Base-by-base conservation (phyloP, 306 rosid genomes). In the Trifolium pratense region DNA sequence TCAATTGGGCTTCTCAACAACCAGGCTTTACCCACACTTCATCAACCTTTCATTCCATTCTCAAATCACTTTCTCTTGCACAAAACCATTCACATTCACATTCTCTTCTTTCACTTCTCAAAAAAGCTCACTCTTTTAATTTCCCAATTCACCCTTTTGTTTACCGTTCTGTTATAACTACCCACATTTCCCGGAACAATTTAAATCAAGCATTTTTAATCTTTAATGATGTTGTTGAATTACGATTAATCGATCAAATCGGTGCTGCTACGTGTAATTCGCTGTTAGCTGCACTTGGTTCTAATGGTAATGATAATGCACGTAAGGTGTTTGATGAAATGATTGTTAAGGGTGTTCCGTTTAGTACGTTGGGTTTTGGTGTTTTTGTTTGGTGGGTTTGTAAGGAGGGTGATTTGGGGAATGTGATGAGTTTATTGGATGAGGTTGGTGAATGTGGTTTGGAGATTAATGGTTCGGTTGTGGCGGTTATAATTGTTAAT, bases 1-100 rank as follows among this genome's bases (percentile, higher is more conserved):
- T 94, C 90, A 83, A 88, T 69, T 94, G 98, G 97, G 94, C 90
- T 67, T 85, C 98, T 48, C 96, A 94, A 74, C 96, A 88, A 42
- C 98, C 97, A 2, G 81, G 86, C 6, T 94, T 89, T 77, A 11
- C 74, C 9, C 98, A 94, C 85, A 80, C 84, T 9, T 65, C 91
- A 4, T 7, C 51, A 20, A 79, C 96, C 71, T 94, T 84, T 75
- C 83, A 85, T 21, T 89, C 97, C 16, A 67, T 94, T 61, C 88
- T 94, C 80, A 89, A 87, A 69, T 73, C 79, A 43, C 97, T 55
- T 84, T 89, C 60, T 66, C 89, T 15, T 39, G 78, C 75, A 57
- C 91, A 12, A 56, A 56, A 63, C 49, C 51, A 37, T 49, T 63
- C 29, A 4, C 84, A 83, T 29, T 86, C 86, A 51, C 94, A 93